These are phyloP conservation scores for Ogataea henricii DNA, from an alignment of 805 yeast genomes.

Conservation along the genomic window DNA sequence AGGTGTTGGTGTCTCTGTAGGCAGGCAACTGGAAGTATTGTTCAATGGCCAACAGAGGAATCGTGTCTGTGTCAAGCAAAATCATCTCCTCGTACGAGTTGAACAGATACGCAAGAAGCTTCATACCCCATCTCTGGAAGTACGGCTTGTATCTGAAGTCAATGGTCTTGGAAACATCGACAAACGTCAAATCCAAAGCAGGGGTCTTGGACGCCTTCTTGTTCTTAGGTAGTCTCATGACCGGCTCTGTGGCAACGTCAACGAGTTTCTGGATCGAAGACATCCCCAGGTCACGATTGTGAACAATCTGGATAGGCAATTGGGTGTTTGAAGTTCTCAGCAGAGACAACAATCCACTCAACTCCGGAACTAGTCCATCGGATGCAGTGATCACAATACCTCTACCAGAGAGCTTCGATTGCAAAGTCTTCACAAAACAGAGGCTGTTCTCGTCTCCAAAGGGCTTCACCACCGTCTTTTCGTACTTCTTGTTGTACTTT, in stretches of 20 bases:
- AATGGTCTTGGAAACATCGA: constrained; percentile 35
- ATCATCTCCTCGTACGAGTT: constrained; percentile 59
- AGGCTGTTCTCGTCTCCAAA: constrained; percentile 14
- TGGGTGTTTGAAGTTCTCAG: constrained; percentile 51
- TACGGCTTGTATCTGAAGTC: constrained; percentile 25
- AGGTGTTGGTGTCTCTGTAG: constrained; percentile 40
- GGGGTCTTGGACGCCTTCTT: constrained; percentile 23
- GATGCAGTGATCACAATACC: constrained; percentile 59
- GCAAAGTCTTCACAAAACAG: constrained; percentile 34
- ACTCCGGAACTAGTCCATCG: constrained; percentile 47
- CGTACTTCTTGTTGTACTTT: constrained; percentile 33
- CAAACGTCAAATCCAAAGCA: constrained; percentile 34
- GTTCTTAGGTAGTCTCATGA: constrained; percentile 30
- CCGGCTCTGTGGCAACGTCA: constrained; percentile 38
- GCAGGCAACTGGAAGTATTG: constrained; percentile 40
- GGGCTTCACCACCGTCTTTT: constrained; percentile 12
- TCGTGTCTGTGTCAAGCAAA: constrained; percentile 55
- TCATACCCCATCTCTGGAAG: constrained; percentile 39
- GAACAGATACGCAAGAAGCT: constrained; percentile 58
- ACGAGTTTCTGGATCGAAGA: constrained; percentile 37
- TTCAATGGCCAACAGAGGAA: constrained; percentile 39
- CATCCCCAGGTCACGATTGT: constrained; percentile 42
- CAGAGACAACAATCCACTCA: constrained; percentile 49
- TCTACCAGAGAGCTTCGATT: constrained; percentile 39
- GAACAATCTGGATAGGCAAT: constrained; percentile 51